Evolutionary conservation across 306 rosid species (phyloP).

Genomic region (Castanea sativa): DNA sequence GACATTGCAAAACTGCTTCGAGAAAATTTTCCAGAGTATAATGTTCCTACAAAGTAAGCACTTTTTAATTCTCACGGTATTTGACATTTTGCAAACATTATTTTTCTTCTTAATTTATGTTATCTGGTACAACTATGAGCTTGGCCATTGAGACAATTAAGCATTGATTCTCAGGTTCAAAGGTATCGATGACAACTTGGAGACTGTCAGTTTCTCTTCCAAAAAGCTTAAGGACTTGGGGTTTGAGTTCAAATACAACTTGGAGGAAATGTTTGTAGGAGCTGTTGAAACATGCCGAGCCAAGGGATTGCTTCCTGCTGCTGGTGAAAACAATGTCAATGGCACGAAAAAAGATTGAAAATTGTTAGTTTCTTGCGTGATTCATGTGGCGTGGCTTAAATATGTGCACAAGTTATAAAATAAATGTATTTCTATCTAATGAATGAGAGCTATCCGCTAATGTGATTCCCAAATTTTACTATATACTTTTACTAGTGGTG

Average conservation of each 20-base stretch:
- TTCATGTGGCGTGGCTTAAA: neutral
- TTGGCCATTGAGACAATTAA: neutral
- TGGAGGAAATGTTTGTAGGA: conserved; percentile 66
- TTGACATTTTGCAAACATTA: neutral
- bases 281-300: conserved; percentile 58
- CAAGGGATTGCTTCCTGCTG: conserved; percentile 47
- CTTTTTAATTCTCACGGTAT: neutral
- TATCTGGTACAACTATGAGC: neutral
- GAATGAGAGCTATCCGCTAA: neutral
- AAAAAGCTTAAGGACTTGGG: conserved; percentile 62
- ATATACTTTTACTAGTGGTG: no score
- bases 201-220: conserved; percentile 47
- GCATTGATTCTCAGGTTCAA: conserved; percentile 46
- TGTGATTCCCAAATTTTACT: neutral
- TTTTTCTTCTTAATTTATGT: neutral
- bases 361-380: neutral
- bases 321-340: neutral
- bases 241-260: conserved; percentile 57
- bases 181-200: conserved; percentile 56
- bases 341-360: conserved; percentile 5
- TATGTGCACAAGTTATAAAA: neutral
- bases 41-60: conserved; percentile 63
- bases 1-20: conserved; percentile 49
- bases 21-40: conserved; percentile 47
- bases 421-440: neutral